Conservation (phyloP, 805 yeast species). For the Wickerhamiella lipophila region DNA sequence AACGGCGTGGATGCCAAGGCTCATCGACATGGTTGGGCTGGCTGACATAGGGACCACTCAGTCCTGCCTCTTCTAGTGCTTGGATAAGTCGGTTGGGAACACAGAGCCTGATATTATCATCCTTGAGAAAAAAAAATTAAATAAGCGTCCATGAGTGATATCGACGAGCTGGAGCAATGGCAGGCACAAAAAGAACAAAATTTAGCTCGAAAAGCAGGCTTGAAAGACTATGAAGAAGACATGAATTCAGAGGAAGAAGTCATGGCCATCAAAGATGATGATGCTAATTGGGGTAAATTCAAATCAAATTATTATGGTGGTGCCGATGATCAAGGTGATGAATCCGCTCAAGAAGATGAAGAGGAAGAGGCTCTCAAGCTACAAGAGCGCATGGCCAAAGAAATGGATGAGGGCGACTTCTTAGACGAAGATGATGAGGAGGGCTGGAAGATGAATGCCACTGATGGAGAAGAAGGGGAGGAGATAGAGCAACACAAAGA, state of each 20-base stretch:
- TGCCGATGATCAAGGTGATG: slow-evolving; percentile 47
- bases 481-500: slow-evolving; percentile 31
- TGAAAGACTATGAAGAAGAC: slow-evolving; percentile 18
- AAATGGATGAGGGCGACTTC: slow-evolving; percentile 58
- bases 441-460: slow-evolving; percentile 61
- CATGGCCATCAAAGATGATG: slow-evolving; percentile 33
- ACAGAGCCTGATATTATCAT: background rate
- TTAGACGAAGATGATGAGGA: slow-evolving; percentile 64
- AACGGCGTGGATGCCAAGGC: slow-evolving; percentile 25
- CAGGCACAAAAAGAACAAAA: slow-evolving; percentile 13
- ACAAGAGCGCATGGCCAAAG: slow-evolving; percentile 68
- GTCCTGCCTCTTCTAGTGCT: background rate
- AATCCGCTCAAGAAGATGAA: slow-evolving; percentile 61
- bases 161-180: slow-evolving; percentile 16
- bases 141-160: slow-evolving; percentile 17
- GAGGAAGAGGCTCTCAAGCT: slow-evolving; percentile 80
- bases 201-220: slow-evolving; percentile 17
- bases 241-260: slow-evolving; percentile 47
- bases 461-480: slow-evolving; percentile 26
- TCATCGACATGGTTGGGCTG: slow-evolving; percentile 1
- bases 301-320: slow-evolving; percentile 33
- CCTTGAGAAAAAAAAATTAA: slow-evolving; percentile 2
- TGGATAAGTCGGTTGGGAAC: background rate
- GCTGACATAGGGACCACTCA: background rate
- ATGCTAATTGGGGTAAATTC: slow-evolving; percentile 34